Conservation (phyloP, 83 land plant genomes). For the Picea engelmannii region DNA sequence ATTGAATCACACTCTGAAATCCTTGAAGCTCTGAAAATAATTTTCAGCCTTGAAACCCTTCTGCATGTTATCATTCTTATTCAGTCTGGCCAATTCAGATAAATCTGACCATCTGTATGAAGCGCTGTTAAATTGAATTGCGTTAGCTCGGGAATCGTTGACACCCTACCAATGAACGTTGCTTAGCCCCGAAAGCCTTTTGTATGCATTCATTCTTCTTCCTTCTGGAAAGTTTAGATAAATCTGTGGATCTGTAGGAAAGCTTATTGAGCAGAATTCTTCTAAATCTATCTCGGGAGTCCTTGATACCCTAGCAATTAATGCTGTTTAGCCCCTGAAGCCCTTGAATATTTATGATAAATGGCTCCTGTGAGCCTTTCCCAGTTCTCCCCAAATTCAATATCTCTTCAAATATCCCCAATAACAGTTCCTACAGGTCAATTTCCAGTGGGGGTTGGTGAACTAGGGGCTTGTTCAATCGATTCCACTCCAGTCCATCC, state of each 20-base stretch:
- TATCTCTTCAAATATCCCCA: conserved; percentile 28
- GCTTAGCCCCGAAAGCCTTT: no score
- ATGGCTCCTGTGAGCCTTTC: conserved; percentile 8
- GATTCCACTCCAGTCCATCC: background rate
- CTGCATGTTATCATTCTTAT: no score
- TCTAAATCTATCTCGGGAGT: background rate
- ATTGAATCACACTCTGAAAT: no score
- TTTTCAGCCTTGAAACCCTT: no score
- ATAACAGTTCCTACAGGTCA: conserved; percentile 3
- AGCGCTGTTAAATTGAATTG: no score
- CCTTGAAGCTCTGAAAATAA: no score
- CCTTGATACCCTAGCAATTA: background rate
- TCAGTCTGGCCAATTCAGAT: no score
- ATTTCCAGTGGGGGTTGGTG: conserved; percentile 7
- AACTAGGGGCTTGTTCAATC: background rate
- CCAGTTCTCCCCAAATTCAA: conserved; percentile 26
- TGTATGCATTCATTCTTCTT: background rate
- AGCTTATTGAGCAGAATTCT: no score
- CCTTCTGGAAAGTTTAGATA: background rate
- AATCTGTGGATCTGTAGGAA: background rate
- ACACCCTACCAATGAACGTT: no score
- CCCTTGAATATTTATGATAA: background rate
- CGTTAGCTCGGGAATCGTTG: no score
- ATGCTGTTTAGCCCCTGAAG: background rate
- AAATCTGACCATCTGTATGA: no score